Conservation (phyloP, 495 filamentous ascomycete genomes). For the Xanthoparmelia taractica region DNA sequence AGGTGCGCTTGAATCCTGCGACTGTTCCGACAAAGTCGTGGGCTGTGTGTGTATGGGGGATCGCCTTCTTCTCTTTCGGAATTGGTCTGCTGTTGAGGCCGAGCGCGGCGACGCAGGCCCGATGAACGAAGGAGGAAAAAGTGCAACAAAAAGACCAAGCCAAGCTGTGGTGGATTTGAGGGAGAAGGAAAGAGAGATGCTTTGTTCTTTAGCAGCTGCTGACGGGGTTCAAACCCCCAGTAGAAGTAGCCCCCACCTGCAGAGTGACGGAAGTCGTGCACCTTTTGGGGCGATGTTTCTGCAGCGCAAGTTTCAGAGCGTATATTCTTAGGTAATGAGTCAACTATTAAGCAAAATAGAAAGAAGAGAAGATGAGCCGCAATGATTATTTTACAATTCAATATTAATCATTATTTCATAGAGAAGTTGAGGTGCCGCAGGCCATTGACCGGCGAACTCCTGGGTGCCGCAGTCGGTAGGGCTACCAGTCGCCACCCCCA, state of each 20-base stretch:
- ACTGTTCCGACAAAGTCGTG: background rate
- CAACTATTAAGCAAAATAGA: background rate
- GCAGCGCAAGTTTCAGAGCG: background rate
- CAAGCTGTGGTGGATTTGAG: background rate
- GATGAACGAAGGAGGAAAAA: background rate
- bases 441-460: background rate
- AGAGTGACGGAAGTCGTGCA: background rate
- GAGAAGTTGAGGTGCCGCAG: background rate
- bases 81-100: background rate
- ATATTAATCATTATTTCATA: too few species aligned
- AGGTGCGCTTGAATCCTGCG: conserved; percentile 7
- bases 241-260: background rate
- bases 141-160: background rate
- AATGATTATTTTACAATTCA: background rate
- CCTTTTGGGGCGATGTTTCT: background rate
- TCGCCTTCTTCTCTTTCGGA: background rate
- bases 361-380: background rate
- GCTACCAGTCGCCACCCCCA: background rate
- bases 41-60: background rate
- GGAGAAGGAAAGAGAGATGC: background rate
- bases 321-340: background rate
- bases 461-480: background rate
- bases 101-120: background rate
- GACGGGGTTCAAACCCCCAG: background rate
- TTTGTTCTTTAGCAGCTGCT: background rate